These are phyloP conservation scores for Corylus americana DNA, from an alignment of 306 rosid species.

Conservation along the genomic window DNA sequence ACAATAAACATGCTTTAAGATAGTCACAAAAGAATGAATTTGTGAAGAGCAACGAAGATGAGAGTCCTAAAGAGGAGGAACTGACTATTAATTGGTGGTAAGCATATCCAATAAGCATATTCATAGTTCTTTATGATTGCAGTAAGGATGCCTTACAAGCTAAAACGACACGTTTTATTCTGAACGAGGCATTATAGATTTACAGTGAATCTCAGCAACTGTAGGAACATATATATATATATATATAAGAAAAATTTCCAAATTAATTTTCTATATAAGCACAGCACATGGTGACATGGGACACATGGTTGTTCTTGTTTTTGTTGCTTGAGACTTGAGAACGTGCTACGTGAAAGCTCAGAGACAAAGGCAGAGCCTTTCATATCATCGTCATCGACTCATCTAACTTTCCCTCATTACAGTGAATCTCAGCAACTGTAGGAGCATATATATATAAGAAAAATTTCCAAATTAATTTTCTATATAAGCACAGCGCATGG, in stretches of 20 bases:
- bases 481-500: background rate
- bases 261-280: background rate
- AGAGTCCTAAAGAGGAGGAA: too few species aligned
- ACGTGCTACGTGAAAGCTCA: constrained; percentile 30
- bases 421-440: background rate
- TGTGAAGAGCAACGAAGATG: too few species aligned
- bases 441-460: background rate
- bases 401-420: background rate
- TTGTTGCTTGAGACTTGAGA: background rate
- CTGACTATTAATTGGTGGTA: too few species aligned
- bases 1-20: too few species aligned
- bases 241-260: background rate
- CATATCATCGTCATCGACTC: constrained; percentile 10
- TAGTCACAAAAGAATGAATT: too few species aligned
- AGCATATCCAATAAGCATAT: too few species aligned
- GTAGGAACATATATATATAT: background rate
- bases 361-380: constrained; percentile 20
- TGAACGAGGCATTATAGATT: background rate
- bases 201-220: background rate
- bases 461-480: background rate
- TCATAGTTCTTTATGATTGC: too few species aligned
- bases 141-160: too few species aligned
- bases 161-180: too few species aligned
- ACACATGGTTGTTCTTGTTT: too few species aligned
- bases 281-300: background rate